Conservation (phyloP, 371 early-diverging fungal species). For the Saksenaea vasiformis region DNA sequence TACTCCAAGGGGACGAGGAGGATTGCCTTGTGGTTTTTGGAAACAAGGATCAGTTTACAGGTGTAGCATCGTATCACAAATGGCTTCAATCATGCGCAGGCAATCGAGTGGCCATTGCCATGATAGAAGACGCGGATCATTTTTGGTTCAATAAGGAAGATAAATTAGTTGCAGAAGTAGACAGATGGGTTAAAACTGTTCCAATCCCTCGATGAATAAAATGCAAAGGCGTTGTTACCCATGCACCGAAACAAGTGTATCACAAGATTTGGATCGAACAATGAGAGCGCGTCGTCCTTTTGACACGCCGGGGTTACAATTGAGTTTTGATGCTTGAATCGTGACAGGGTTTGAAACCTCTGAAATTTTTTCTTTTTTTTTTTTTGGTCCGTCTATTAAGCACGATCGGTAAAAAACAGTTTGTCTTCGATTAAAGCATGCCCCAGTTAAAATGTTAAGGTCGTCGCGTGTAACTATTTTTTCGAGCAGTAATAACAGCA, state of each 20-base stretch:
- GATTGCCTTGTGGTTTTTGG: conserved; percentile 33
- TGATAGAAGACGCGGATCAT: conserved; percentile 37
- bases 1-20: neutral
- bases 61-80: conserved; percentile 20
- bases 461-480: neutral
- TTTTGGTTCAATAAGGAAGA: conserved; percentile 34
- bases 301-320: too few species aligned
- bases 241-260: too few species aligned
- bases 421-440: neutral
- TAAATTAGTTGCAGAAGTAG: conserved; percentile 5
- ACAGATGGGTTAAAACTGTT: conserved; percentile 5
- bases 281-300: too few species aligned
- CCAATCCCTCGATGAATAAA: too few species aligned
- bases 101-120: neutral
- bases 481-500: neutral
- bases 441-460: neutral
- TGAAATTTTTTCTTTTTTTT: too few species aligned
- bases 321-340: too few species aligned
- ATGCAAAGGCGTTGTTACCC: too few species aligned
- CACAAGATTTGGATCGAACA: too few species aligned
- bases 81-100: conserved; percentile 20
- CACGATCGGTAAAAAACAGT: too few species aligned
- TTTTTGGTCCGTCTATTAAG: too few species aligned
- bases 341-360: too few species aligned
- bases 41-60: conserved; percentile 43